Base-by-base conservation (phyloP, 345 rosid species). In the Brassica nigra region DNA sequence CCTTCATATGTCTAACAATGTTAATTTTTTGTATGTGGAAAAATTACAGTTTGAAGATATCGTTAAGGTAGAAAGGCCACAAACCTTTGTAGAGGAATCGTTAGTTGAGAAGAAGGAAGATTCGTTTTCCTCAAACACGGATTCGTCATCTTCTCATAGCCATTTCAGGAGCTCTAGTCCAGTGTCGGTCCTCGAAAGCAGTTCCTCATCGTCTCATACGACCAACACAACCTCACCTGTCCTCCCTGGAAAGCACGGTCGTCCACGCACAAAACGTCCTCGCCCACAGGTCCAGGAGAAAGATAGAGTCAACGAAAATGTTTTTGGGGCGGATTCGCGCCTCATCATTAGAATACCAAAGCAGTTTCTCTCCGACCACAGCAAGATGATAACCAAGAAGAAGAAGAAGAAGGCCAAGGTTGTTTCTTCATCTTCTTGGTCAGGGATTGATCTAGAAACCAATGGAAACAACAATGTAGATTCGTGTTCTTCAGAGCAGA, bases 251-350 rank as follows among this genome's bases (percentile, higher is more conserved):
- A 89, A 77, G 74, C 80, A 87, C 5, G 98, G 97, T 2, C 94
- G 98, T 66, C 88, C 98, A 9, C 93, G 97, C 33, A 93, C 93
- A 87, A 95, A 95, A 76, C 96, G 98, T 36, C 93, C 97, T 2
- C 97, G 97, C 42, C 99, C 97, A 8, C 87, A 88, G 1, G 75
- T 90, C 61, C 79, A 80, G 7, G 78, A 79, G 2, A 74, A 65
- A 89, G 97, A 49, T 49, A 49, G 2, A 49, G 57, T n/a, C 18
- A 49, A 49, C 57, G 57, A 52, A 83, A 82, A 1, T 80, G 29
- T 86, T 78, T 49, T 15, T n/a, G 57, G 16, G 16, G 57, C 57
- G 57, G 54, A 57, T 58, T 72, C 82, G 2, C 80, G 88, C 7
- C 89, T 86, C 33, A 70, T 86, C 76, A 86, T 92, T 86, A 92